phyloP scores from a whole-genome alignment of 345 rosid genomes.

The Gossypium rotundifolium region DNA sequence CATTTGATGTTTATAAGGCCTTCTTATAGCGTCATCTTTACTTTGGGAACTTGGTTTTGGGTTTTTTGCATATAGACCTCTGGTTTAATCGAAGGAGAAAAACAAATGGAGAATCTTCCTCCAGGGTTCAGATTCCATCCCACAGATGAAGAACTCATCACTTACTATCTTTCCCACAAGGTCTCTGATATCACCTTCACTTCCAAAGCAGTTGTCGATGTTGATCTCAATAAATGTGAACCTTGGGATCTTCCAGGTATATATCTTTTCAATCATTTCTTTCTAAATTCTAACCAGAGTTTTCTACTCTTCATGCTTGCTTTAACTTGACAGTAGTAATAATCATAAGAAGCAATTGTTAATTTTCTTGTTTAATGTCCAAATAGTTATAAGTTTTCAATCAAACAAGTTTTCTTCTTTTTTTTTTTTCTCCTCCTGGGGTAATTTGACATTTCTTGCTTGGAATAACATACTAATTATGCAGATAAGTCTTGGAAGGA shows the following conservation, averaged over 20 bases:
- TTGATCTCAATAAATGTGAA: slow-evolving; percentile 94
- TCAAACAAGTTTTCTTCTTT: neutral
- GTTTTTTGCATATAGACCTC: neutral
- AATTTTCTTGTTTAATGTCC: neutral
- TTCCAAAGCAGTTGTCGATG: slow-evolving; percentile 79
- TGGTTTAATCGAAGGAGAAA: neutral
- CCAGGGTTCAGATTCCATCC: slow-evolving; percentile 99
- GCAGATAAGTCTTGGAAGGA: neutral
- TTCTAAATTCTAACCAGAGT: neutral
- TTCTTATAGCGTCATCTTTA: slow-evolving; percentile 8
- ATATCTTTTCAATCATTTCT: neutral
- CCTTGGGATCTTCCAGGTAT: slow-evolving; percentile 99
- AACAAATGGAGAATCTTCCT: slow-evolving; percentile 75
- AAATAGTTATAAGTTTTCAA: neutral
- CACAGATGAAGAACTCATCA: slow-evolving; percentile 94
- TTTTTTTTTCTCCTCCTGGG: neutral
- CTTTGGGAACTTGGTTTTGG: neutral
- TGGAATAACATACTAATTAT: neutral
- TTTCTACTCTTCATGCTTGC: no score
- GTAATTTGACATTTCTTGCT: neutral
- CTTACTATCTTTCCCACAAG: slow-evolving; percentile 59
- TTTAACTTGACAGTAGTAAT: no score
- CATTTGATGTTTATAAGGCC: neutral
- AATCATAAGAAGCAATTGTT: no score
- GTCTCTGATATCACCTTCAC: slow-evolving; percentile 60